Percentiles rank a stretch among this genome's conserved stretches.
Evolutionary conservation across 2,329 filamentous ascomycete genomes (phyloP).

Genomic region (Hymenoscyphus fructigenus): DNA sequence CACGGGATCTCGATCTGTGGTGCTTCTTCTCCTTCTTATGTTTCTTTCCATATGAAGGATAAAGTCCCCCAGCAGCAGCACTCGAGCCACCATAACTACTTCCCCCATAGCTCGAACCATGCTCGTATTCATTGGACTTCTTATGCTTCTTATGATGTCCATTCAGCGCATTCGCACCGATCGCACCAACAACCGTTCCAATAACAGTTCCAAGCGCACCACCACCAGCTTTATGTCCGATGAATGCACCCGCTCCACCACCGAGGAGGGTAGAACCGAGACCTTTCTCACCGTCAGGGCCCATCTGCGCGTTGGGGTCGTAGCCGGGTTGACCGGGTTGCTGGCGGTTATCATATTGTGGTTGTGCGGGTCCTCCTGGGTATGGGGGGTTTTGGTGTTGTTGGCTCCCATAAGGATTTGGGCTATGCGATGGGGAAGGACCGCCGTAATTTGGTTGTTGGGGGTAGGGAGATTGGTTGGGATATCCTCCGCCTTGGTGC

Average conservation of each 20-base stretch:
- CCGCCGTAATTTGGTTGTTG: slow-evolving; percentile 29
- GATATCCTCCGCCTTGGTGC: slow-evolving; percentile 17
- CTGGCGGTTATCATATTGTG: slow-evolving; percentile 23
- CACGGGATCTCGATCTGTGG: slow-evolving; percentile 21
- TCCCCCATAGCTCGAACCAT: slow-evolving; percentile 13
- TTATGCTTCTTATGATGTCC: slow-evolving; percentile 42
- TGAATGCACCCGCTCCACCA: slow-evolving; percentile 42
- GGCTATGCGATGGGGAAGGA: slow-evolving; percentile 25
- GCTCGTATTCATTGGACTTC: slow-evolving; percentile 22
- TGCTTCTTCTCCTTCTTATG: slow-evolving; percentile 23
- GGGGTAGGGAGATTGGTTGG: slow-evolving; percentile 23
- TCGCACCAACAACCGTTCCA: slow-evolving; percentile 53
- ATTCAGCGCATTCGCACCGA: slow-evolving; percentile 54
- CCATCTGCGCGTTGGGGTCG: slow-evolving; percentile 19
- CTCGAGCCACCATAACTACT: slow-evolving; percentile 15
- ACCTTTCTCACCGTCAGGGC: slow-evolving; percentile 50
- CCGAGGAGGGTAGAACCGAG: slow-evolving; percentile 12
- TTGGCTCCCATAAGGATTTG: slow-evolving; percentile 17
- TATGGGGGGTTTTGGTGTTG: slow-evolving; percentile 12
- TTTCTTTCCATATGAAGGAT: slow-evolving; percentile 18
- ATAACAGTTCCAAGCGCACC: slow-evolving; percentile 53
- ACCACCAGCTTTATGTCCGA: slow-evolving; percentile 55
- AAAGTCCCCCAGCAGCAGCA: slow-evolving; percentile 24
- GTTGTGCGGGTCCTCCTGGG: slow-evolving; percentile 13
- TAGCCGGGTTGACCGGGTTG: slow-evolving; percentile 15